Percentiles rank a stretch among this genome's conserved stretches.
phyloP scores from a whole-genome alignment of 2,329 filamentous ascomycete species.

The Lecanoromycetidae sp. region DNA sequence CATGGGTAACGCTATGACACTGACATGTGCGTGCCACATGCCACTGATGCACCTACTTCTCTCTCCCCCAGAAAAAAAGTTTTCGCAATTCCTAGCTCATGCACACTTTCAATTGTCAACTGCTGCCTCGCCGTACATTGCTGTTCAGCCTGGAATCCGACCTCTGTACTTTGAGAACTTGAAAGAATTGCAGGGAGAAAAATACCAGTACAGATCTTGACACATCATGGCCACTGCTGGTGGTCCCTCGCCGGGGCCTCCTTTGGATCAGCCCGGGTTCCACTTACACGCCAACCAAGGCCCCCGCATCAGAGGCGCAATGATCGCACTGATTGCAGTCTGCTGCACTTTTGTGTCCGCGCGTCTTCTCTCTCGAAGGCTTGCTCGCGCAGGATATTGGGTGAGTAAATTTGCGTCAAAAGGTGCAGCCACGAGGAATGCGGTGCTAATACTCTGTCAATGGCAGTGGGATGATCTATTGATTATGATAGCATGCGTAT shows the following conservation, averaged over 20 bases:
- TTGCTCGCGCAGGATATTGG: conserved; percentile 11
- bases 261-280: conserved; percentile 6
- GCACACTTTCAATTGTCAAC: too few species aligned
- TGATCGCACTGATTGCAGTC: conserved; percentile 10
- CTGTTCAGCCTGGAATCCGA: too few species aligned
- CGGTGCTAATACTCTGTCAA: not conserved
- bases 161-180: too few species aligned
- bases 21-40: too few species aligned
- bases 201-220: not conserved
- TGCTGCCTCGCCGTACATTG: too few species aligned
- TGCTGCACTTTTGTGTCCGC: conserved; percentile 9
- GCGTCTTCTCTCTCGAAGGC: conserved; percentile 7
- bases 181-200: too few species aligned
- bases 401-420: not conserved
- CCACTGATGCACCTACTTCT: too few species aligned
- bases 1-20: too few species aligned
- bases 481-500: conserved; percentile 1
- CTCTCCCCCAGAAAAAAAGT: too few species aligned
- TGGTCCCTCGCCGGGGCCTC: too few species aligned
- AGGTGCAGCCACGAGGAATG: too few species aligned
- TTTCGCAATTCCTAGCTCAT: too few species aligned
- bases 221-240: not conserved
- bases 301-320: conserved; percentile 1
- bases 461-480: conserved; percentile 11
- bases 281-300: conserved; percentile 10